A percentile compares a stretch with the other conserved stretches of the same genome.
Evolutionary conservation across 2,329 filamentous ascomycete species (phyloP).

Genomic region (Daldinia sp.): DNA sequence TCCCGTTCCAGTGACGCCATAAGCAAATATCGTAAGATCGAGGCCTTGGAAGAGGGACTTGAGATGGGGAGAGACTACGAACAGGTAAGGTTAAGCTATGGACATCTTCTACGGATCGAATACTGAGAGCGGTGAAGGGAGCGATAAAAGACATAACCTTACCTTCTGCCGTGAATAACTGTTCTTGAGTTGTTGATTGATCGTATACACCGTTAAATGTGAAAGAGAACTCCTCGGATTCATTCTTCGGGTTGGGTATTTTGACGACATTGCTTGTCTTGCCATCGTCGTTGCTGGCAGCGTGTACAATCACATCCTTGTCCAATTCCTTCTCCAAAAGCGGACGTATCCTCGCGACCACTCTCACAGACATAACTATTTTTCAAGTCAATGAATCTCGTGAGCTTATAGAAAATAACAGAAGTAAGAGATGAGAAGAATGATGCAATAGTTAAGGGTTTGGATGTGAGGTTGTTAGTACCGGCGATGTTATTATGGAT

Average conservation of each 20-base stretch:
- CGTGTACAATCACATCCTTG: constrained; percentile 85
- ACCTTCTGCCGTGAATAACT: constrained; percentile 92
- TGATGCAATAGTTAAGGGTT: constrained; percentile 30
- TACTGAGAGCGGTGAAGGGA: constrained; percentile 17
- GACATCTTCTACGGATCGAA: background rate
- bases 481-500: constrained; percentile 26
- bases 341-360: constrained; percentile 91
- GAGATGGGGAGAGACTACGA: constrained; percentile 83
- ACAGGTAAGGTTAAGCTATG: constrained; percentile 27
- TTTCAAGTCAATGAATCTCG: constrained; percentile 16
- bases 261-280: constrained; percentile 77
- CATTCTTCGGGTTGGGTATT: constrained; percentile 95
- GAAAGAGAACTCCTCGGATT: constrained; percentile 90
- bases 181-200: constrained; percentile 81
- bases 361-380: constrained; percentile 75
- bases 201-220: constrained; percentile 95
- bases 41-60: constrained; percentile 93
- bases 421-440: constrained; percentile 14
- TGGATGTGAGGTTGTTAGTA: constrained; percentile 22
- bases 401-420: background rate
- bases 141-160: constrained; percentile 41
- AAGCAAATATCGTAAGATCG: constrained; percentile 91
- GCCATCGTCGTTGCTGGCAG: constrained; percentile 71
- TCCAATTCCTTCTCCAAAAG: constrained; percentile 87
- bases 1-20: constrained; percentile 91